Conservation (phyloP, 371 early-diverging fungal species). For the Entomophthora muscae region DNA sequence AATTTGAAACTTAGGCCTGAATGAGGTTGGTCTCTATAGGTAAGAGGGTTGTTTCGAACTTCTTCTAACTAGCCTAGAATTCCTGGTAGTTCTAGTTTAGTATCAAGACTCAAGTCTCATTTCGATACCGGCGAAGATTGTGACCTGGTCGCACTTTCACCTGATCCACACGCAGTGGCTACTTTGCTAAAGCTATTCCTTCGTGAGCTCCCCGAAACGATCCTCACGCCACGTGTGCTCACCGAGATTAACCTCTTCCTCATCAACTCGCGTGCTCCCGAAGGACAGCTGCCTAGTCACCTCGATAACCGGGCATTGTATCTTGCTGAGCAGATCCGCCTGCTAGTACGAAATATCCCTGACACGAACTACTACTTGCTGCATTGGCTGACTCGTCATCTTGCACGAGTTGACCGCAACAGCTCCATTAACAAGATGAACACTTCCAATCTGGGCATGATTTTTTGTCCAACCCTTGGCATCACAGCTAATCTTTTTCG, state of each 20-base stretch:
- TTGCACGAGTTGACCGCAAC: neutral
- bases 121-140: constrained; percentile 5
- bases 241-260: constrained; percentile 5
- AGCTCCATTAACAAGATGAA: constrained; percentile 3
- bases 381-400: constrained; percentile 4
- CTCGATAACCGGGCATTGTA: neutral
- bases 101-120: neutral
- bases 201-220: constrained; percentile 3
- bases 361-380: constrained; percentile 4
- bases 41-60: neutral
- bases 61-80: neutral
- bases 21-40: constrained; percentile 8
- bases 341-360: neutral
- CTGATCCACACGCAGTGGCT: constrained; percentile 7
- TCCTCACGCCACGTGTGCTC: neutral
- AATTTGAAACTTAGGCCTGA: neutral
- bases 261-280: neutral
- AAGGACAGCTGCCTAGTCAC: neutral
- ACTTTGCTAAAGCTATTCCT: constrained; percentile 1
- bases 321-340: neutral
- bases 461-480: constrained; percentile 7
- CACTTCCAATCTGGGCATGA: neutral
- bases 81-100: constrained; percentile 1
- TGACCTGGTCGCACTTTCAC: neutral
- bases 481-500: neutral